phyloP scores from a whole-genome alignment of 176 grass and related monocot genomes.

The Ensete ventricosum region DNA sequence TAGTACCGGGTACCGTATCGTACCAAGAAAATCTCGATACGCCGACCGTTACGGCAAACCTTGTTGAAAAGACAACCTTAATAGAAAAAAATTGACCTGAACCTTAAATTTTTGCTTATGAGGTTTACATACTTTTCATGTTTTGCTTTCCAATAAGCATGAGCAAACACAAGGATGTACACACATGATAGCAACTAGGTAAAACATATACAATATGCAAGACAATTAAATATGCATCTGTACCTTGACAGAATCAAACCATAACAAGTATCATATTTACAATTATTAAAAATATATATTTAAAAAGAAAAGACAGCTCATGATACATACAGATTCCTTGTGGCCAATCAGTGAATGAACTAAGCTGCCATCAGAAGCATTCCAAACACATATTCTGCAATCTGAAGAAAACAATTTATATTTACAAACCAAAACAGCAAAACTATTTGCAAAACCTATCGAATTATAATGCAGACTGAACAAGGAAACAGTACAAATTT shows the following conservation, averaged over 20 bases:
- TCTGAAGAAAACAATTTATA: slow-evolving; percentile 39
- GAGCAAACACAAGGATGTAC: background rate
- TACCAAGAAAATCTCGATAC: no score
- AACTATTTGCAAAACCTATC: background rate
- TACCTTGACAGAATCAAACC: background rate
- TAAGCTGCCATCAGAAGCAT: slow-evolving; percentile 97
- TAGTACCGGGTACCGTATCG: no score
- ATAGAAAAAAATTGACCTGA: no score
- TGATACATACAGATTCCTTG: slow-evolving; percentile 68
- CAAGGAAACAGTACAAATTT: background rate
- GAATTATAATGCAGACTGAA: no score
- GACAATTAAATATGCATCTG: background rate
- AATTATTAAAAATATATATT: background rate
- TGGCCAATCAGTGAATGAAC: slow-evolving; percentile 98
- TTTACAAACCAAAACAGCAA: slow-evolving; percentile 15
- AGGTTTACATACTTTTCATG: no score
- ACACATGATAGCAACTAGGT: background rate
- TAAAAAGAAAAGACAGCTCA: background rate
- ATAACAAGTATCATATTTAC: background rate
- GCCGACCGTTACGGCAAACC: no score
- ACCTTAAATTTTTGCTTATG: no score
- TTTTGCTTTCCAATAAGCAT: no score
- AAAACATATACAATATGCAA: background rate
- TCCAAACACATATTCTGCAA: slow-evolving; percentile 99
- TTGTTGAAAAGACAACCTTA: no score